Percentiles rank a stretch among this genome's conserved stretches.
These are phyloP conservation scores for Hypoxylon sp. DNA, from an alignment of 2,329 filamentous ascomycete species.

Conservation along the genomic window DNA sequence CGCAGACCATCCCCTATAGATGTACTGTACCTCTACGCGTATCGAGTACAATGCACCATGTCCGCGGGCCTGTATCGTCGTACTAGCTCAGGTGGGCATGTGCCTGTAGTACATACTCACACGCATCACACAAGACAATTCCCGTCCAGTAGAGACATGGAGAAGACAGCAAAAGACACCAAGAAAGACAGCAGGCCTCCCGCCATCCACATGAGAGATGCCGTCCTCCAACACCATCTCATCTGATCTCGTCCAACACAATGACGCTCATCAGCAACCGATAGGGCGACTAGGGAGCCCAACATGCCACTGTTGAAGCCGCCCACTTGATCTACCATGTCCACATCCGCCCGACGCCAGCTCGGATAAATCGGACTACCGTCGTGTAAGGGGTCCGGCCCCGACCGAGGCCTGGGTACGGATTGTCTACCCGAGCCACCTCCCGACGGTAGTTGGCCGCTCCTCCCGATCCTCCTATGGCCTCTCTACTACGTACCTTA, in stretches of 20 bases:
- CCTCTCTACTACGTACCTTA: background rate
- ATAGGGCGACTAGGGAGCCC: too few relatives aligned
- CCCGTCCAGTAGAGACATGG: too few relatives aligned
- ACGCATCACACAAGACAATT: too few relatives aligned
- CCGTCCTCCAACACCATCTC: constrained; percentile 1
- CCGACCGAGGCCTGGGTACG: background rate
- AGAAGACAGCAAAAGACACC: too few relatives aligned
- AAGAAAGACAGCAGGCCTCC: background rate
- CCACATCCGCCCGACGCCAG: background rate
- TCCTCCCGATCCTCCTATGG: constrained; percentile 1
- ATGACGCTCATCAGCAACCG: too few relatives aligned
- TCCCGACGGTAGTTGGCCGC: background rate
- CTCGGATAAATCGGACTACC: background rate
- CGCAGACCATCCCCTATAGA: constrained; percentile 10
- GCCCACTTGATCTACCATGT: background rate
- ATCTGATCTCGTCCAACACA: constrained; percentile 2
- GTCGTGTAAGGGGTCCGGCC: background rate
- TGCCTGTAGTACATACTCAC: too few relatives aligned
- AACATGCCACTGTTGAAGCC: background rate
- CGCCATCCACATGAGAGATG: background rate
- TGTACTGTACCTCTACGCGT: too few relatives aligned
- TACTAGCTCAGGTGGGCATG: too few relatives aligned
- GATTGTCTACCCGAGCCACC: too few relatives aligned
- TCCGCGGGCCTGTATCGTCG: background rate
- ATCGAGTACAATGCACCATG: background rate